phyloP scores from a whole-genome alignment of 345 rosid genomes.

The Salix suchowensis region DNA sequence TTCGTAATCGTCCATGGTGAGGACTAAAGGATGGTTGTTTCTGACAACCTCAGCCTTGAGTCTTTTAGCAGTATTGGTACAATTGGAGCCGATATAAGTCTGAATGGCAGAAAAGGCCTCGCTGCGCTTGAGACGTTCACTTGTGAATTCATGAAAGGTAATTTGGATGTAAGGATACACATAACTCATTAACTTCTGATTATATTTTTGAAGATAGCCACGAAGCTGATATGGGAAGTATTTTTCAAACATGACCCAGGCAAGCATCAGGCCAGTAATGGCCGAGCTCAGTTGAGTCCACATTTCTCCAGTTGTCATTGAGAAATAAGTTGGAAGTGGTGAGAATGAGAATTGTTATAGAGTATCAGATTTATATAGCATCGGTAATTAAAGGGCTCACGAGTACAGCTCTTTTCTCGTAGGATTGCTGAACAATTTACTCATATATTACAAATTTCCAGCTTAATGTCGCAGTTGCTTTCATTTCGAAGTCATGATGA shows the following conservation, averaged over 20 bases:
- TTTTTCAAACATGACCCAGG: neutral
- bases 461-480: neutral
- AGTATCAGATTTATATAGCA: neutral
- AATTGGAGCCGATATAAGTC: neutral
- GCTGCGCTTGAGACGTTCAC: neutral
- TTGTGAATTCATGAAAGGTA: conserved; percentile 1
- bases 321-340: too few relatives aligned
- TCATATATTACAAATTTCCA: neutral
- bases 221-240: neutral
- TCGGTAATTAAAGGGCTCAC: neutral
- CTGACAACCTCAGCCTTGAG: conserved; percentile 1
- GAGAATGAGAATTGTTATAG: neutral
- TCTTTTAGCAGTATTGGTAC: neutral
- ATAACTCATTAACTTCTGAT: neutral
- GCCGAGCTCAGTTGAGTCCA: conserved; percentile 6
- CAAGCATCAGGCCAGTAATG: neutral
- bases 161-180: neutral
- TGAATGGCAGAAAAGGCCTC: neutral
- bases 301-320: neutral
- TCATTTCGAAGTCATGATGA: neutral
- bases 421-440: neutral
- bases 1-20: conserved; percentile 14
- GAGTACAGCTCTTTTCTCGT: too few relatives aligned
- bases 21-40: neutral
- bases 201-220: neutral